Evolutionary conservation across 2,329 filamentous ascomycete species (phyloP), one percentile per base, ranked within the genome.

Genomic region (Xylariaceae sp.): DNA sequence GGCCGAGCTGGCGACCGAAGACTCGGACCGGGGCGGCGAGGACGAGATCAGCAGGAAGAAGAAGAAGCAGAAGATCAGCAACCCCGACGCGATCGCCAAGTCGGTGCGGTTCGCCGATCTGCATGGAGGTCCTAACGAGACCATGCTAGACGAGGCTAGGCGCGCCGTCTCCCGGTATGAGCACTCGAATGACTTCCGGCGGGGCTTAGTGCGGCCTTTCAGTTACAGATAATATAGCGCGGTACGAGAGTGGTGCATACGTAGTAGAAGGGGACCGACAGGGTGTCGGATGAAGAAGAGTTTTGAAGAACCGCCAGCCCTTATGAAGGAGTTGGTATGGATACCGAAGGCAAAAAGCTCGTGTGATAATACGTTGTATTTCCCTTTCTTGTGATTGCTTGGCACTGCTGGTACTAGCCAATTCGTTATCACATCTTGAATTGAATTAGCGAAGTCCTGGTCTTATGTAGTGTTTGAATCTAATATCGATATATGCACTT

Each of bases 91-190:
- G 18, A 7, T 7, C 44, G 49, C 41, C n/a, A 62, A 61, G 19
- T 54, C 56, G 7, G 61, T 63, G 37, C 47, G 54, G n/a, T 62
- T 63, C 10, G 50, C 50, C 12, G 32, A 47, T 3, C 42, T 19
- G 18, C n/a, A 50, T n/a, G n/a, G n/a, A n/a, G n/a, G 50, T 2
- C 57, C 53, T 7, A 64, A 53, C 12, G 40, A 16, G 3, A 51
- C 54, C 2, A 62, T 64, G 62, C 40, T 40, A 20, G 20, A 29
- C 7, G 53, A 56, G 12, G 57, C 60, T 7, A 32, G 52, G 40
- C 53, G 62, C 3, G 62, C 62, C 0, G 9, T 64, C 32, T 37
- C 32, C 32, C 32, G 32, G 5, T 37, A 37, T 10, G 32, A 16
- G 9, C 12, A 12, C 32, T 37, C 32, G 32, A 37, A 37, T 16